These are phyloP conservation scores for Litsea cubeba DNA, from an alignment of 164 flowering plant genomes.

Conservation along the genomic window DNA sequence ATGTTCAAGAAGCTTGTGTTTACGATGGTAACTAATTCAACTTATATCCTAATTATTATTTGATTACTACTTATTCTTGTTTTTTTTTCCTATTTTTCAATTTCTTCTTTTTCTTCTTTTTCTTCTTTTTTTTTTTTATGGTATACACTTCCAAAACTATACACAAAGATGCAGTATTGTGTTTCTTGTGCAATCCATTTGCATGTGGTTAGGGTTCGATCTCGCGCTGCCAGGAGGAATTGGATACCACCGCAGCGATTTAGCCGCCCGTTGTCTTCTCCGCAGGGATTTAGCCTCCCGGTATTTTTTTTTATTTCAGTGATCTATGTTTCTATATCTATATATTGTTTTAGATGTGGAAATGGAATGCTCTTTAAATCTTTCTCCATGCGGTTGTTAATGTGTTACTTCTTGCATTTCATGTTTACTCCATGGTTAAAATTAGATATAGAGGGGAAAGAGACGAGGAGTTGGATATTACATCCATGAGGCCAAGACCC, in stretches of 20 bases:
- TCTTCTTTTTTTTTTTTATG: not conserved
- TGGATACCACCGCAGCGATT: conserved; percentile 86
- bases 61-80: not conserved
- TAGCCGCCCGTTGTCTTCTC: conserved; percentile 56
- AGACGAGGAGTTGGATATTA: too few species aligned
- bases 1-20: conserved; percentile 85
- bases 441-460: too few species aligned
- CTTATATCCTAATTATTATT: not conserved
- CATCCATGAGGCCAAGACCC: too few species aligned
- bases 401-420: too few species aligned
- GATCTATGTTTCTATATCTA: too few species aligned
- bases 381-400: too few species aligned
- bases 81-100: not conserved
- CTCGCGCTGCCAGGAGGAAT: conserved; percentile 67
- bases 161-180: conserved; percentile 19
- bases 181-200: conserved; percentile 28
- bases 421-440: too few species aligned
- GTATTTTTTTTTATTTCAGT: too few species aligned
- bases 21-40: conserved; percentile 45
- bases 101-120: not conserved
- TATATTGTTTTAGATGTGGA: too few species aligned
- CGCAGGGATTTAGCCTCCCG: too few species aligned
- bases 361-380: too few species aligned
- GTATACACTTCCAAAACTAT: conserved; percentile 15
- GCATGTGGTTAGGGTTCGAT: conserved; percentile 84